Percentiles rank a stretch among this genome's conserved stretches.
Conservation (phyloP, 805 yeast genomes). For the Danielozyma ontarioensis region DNA sequence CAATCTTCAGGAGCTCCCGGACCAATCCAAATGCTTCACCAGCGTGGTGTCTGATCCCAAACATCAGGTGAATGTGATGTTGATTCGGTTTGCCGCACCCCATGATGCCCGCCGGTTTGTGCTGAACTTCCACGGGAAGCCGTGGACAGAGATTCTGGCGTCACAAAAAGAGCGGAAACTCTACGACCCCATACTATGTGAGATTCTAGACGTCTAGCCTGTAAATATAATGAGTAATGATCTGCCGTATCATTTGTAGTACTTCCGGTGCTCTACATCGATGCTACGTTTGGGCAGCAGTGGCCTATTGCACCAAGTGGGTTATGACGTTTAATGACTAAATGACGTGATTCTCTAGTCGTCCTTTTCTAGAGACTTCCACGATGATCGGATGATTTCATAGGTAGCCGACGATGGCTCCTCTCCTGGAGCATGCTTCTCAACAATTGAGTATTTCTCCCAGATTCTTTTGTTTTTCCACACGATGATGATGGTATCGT, state of each 20-base stretch:
- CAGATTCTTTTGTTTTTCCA: constrained; percentile 74
- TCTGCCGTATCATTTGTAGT: too few relatives aligned
- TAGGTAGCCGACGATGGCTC: too few relatives aligned
- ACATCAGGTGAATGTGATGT: constrained; percentile 19
- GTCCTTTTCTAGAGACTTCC: too few relatives aligned
- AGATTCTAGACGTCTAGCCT: constrained; percentile 18
- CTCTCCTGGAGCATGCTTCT: constrained; percentile 19
- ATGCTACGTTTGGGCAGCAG: too few relatives aligned
- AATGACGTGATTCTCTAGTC: too few relatives aligned
- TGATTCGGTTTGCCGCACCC: constrained; percentile 41
- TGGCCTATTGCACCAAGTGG: too few relatives aligned
- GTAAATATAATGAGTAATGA: too few relatives aligned
- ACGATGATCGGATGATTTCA: constrained; percentile 64
- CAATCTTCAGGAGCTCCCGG: constrained; percentile 21
- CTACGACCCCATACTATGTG: constrained; percentile 35
- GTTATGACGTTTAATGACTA: too few relatives aligned
- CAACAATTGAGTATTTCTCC: constrained; percentile 79
- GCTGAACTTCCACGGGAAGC: constrained; percentile 47
- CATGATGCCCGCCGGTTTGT: constrained; percentile 49
- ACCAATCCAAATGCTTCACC: constrained; percentile 14
- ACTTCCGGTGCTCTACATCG: too few relatives aligned
- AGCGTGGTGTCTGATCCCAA: constrained; percentile 21
- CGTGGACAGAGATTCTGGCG: constrained; percentile 26
- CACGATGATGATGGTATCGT: constrained; percentile 64
- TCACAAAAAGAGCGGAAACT: constrained; percentile 20